Evolutionary conservation across 805 yeast species (phyloP).

Genomic region (Tetrapisispora arboricola): DNA sequence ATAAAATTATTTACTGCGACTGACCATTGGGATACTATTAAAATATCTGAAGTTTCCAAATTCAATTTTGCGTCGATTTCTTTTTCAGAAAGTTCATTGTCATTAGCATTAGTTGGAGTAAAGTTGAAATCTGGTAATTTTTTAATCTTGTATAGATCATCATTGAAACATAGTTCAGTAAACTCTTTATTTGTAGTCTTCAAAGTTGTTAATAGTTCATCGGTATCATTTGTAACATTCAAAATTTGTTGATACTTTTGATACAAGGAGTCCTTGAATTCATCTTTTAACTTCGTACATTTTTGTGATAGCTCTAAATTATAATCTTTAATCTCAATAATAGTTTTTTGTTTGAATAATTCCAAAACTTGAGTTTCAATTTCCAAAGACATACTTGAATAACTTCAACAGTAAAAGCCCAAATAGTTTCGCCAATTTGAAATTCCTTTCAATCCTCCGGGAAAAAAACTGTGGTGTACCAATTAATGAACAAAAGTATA

Average conservation of each 20-base stretch:
- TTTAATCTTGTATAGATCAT: slow-evolving; percentile 14
- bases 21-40: slow-evolving; percentile 19
- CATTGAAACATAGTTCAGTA: slow-evolving; percentile 26
- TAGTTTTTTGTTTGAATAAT: slow-evolving; percentile 3
- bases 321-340: slow-evolving; percentile 8
- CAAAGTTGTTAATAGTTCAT: slow-evolving; percentile 9
- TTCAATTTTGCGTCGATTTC: background rate
- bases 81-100: background rate
- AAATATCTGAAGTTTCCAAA: slow-evolving; percentile 3
- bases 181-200: slow-evolving; percentile 16
- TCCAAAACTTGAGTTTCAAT: background rate
- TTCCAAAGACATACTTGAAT: background rate
- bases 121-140: slow-evolving; percentile 12
- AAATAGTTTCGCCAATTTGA: no score
- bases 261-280: slow-evolving; percentile 15
- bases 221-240: slow-evolving; percentile 18
- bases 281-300: slow-evolving; percentile 9
- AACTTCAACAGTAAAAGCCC: no score
- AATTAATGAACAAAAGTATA: no score
- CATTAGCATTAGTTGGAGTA: background rate
- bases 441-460: no score
- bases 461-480: background rate
- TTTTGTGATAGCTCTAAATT: slow-evolving; percentile 11
- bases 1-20: slow-evolving; percentile 16
- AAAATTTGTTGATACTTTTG: slow-evolving; percentile 19